Evolutionary conservation across 2,329 filamentous ascomycete genomes (phyloP).

Genomic region (Talaromyces sp.): DNA sequence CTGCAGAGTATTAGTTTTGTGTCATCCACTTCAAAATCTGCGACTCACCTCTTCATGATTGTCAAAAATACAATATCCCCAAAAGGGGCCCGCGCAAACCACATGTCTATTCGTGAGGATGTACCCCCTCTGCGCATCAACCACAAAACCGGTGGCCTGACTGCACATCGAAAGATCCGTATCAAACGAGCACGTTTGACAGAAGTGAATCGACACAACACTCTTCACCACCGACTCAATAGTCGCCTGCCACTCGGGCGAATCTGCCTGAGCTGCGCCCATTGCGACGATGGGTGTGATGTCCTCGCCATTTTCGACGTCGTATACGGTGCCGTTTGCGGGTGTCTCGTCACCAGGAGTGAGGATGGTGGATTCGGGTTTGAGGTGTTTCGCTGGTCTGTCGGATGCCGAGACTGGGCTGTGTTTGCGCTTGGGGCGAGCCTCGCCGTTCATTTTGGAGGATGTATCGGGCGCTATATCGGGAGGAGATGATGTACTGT

Average conservation of each 20-base stretch:
- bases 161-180: conserved; percentile 92
- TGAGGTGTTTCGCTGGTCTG: conserved; percentile 55
- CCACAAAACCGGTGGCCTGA: conserved; percentile 95
- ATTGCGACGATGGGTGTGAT: conserved; percentile 45
- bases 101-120: conserved; percentile 90
- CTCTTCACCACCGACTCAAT: conserved; percentile 92
- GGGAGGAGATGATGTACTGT: conserved; percentile 12
- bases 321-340: conserved; percentile 43
- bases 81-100: conserved; percentile 91
- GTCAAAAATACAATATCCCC: conserved; percentile 97
- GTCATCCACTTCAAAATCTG: neutral
- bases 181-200: conserved; percentile 95
- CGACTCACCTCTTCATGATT: conserved; percentile 75
- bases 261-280: conserved; percentile 56
- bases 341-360: conserved; percentile 42
- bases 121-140: conserved; percentile 88
- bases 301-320: conserved; percentile 46
- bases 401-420: conserved; percentile 49
- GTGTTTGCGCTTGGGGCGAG: conserved; percentile 54
- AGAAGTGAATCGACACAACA: conserved; percentile 98
- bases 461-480: conserved; percentile 26
- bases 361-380: conserved; percentile 43
- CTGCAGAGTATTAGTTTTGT: conserved; percentile 43
- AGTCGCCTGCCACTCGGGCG: conserved; percentile 89
- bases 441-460: conserved; percentile 47